These are phyloP conservation scores for Cyclotella baltica DNA, from an alignment of 108 stramenopile genomes.

Conservation along the genomic window DNA sequence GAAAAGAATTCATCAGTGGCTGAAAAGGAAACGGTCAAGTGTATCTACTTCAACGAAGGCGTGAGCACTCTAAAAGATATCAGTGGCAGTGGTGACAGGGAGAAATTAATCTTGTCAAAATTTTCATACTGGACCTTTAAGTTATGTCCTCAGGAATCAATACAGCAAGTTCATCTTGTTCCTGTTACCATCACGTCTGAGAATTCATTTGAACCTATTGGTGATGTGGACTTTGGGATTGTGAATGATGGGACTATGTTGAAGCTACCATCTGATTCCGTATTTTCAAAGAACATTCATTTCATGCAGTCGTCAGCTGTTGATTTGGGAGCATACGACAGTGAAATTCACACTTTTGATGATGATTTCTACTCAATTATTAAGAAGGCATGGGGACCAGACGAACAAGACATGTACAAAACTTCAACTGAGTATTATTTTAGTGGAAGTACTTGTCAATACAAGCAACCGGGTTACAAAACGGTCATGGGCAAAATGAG, in stretches of 20 bases:
- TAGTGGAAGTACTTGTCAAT: slow-evolving; percentile 28
- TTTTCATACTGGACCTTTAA: slow-evolving; percentile 52
- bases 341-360: slow-evolving; percentile 1
- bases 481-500: slow-evolving; percentile 10
- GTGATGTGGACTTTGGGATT: background rate
- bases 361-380: slow-evolving; percentile 25
- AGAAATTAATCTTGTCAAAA: slow-evolving; percentile 16
- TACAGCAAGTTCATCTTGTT: slow-evolving; percentile 34
- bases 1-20: slow-evolving; percentile 17
- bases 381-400: slow-evolving; percentile 19
- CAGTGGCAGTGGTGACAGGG: background rate
- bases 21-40: background rate
- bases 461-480: background rate
- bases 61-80: slow-evolving; percentile 18
- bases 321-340: slow-evolving; percentile 30
- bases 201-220: background rate
- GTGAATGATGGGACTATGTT: background rate
- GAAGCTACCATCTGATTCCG: slow-evolving; percentile 27
- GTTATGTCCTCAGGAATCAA: slow-evolving; percentile 26
- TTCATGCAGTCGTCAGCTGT: slow-evolving; percentile 16
- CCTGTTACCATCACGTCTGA: slow-evolving; percentile 5
- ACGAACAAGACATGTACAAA: slow-evolving; percentile 19
- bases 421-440: slow-evolving; percentile 45
- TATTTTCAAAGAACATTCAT: slow-evolving; percentile 32
- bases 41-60: slow-evolving; percentile 45